phyloP scores from a whole-genome alignment of 768 basidiomycete genomes.

The Suillus lakei region DNA sequence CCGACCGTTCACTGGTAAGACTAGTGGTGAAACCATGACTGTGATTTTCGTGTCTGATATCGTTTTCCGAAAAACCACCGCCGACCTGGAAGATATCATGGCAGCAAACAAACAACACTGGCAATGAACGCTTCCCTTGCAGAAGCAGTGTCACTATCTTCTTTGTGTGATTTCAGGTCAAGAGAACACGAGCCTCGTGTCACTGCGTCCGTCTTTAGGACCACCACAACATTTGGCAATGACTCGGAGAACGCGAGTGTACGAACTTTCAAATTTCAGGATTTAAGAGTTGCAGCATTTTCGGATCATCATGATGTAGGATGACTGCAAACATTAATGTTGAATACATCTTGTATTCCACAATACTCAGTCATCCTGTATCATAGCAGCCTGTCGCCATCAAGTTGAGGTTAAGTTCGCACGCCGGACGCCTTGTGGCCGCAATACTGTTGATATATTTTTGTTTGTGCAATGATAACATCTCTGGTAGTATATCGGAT shows the following conservation, averaged over 20 bases:
- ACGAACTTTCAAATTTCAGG: background rate
- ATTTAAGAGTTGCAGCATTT: background rate
- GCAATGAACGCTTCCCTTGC: background rate
- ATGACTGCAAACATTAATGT: background rate
- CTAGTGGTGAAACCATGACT: too few species aligned
- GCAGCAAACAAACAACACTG: background rate
- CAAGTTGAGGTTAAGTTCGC: too few species aligned
- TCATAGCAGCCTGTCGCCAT: too few species aligned
- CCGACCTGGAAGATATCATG: background rate
- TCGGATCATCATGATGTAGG: too few species aligned
- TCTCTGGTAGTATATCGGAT: conserved; percentile 41
- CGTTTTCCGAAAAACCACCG: too few species aligned
- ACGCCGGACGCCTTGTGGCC: too few species aligned
- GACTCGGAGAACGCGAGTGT: background rate
- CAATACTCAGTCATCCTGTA: too few species aligned
- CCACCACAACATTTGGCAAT: too few species aligned
- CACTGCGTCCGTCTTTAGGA: too few species aligned
- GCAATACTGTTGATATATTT: background rate
- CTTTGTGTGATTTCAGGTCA: background rate
- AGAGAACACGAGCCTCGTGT: too few species aligned
- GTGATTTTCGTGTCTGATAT: background rate
- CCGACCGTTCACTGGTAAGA: too few species aligned
- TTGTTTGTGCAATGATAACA: background rate
- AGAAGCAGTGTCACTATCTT: background rate
- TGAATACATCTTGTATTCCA: too few species aligned